A percentile compares a stretch with the other conserved stretches of the same genome.
Conservation (phyloP, 2,329 filamentous ascomycete genomes). For the Colletotrichum echinochloae region DNA sequence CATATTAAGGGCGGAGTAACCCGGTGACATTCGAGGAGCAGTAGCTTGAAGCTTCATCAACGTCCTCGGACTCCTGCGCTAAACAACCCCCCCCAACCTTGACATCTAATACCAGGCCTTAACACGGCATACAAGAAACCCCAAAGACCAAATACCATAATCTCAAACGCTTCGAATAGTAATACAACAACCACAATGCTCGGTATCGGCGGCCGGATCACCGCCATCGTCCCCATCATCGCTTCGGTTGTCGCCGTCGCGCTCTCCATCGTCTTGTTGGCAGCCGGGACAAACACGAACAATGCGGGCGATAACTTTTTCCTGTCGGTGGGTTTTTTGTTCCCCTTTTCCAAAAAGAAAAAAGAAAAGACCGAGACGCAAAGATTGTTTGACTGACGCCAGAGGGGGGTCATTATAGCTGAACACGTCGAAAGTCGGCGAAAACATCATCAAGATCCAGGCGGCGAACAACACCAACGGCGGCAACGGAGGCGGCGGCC, state of each 20-base stretch:
- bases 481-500: constrained; percentile 23
- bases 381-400: neutral
- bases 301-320: constrained; percentile 33
- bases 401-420: constrained; percentile 9
- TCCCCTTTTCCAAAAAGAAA: too few species aligned
- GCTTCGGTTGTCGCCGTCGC: constrained; percentile 48
- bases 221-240: constrained; percentile 32
- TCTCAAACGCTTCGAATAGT: neutral
- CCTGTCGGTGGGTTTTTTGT: constrained; percentile 36
- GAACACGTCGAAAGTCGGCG: constrained; percentile 41
- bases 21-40: neutral
- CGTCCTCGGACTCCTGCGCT: neutral
- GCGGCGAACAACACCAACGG: constrained; percentile 26
- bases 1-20: constrained; percentile 33
- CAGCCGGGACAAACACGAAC: constrained; percentile 27
- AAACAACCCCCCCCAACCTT: neutral
- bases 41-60: neutral
- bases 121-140: too few species aligned
- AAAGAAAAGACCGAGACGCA: too few species aligned
- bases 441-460: constrained; percentile 38
- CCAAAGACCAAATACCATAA: neutral
- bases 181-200: constrained; percentile 14
- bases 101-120: neutral
- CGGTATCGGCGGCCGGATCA: constrained; percentile 34
- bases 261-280: constrained; percentile 47